Evolutionary conservation across 1,284 basidiomycete species (phyloP).

Genomic region (Fomes fomentarius): DNA sequence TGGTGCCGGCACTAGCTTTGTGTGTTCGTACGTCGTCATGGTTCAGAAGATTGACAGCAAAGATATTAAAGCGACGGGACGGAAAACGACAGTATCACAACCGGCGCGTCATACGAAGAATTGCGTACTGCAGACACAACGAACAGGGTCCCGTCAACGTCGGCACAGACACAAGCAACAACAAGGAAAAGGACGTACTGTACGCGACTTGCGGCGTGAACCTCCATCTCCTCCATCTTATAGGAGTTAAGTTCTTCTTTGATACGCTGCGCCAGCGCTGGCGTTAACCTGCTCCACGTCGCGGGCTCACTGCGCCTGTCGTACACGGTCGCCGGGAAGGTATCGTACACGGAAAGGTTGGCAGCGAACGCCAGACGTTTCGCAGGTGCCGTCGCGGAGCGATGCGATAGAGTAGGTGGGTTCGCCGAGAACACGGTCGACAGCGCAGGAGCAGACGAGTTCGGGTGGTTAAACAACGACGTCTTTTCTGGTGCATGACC

Average conservation of each 20-base stretch:
- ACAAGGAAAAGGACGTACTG: conserved; percentile 60
- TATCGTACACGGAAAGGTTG: conserved; percentile 93
- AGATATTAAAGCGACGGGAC: conserved; percentile 23
- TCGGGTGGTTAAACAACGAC: conserved; percentile 72
- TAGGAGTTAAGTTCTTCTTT: conserved; percentile 97
- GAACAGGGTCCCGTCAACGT: conserved; percentile 1
- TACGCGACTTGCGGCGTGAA: conserved; percentile 86
- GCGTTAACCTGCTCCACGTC: conserved; percentile 95
- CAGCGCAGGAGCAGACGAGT: conserved; percentile 88
- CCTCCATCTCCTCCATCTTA: conserved; percentile 99
- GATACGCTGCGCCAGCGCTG: conserved; percentile 91
- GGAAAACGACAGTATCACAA: conserved; percentile 20
- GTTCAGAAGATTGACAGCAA: conserved; percentile 23
- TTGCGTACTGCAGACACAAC: conserved; percentile 46
- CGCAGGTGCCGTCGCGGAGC: conserved; percentile 64
- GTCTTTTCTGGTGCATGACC: conserved; percentile 33
- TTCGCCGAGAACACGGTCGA: conserved; percentile 54
- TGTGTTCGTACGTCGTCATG: conserved; percentile 28
- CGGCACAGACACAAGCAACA: conserved; percentile 1
- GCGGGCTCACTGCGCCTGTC: conserved; percentile 95
- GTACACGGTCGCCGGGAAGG: conserved; percentile 90
- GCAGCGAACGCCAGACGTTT: conserved; percentile 88
- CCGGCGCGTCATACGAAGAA: conserved; percentile 52
- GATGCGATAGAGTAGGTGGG: conserved; percentile 57
- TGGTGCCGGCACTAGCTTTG: conserved; percentile 24